These are phyloP conservation scores for Cercospora zeae-maydis DNA, from an alignment of 2,329 filamentous ascomycete species.

Conservation along the genomic window DNA sequence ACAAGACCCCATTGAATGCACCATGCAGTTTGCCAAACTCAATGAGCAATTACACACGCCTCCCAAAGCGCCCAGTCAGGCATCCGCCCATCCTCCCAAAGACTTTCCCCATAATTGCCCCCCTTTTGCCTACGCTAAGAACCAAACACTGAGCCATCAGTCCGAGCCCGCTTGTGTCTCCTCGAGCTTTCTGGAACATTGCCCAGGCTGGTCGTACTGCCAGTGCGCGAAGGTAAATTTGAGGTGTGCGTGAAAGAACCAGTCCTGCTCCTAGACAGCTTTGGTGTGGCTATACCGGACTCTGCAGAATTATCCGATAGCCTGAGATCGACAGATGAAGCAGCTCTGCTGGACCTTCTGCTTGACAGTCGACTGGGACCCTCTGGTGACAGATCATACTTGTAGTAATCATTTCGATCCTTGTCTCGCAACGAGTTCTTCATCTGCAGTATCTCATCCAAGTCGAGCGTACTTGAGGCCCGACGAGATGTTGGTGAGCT, in stretches of 20 bases:
- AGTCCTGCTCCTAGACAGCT: neutral
- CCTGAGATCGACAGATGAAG: slow-evolving; percentile 3
- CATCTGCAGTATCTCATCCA: slow-evolving; percentile 6
- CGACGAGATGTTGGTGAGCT: slow-evolving; percentile 1
- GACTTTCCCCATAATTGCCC: neutral
- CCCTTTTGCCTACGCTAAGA: neutral
- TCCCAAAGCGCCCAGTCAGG: neutral
- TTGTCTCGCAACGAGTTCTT: neutral
- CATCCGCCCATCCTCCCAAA: neutral
- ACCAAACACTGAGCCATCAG: neutral
- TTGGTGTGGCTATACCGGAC: neutral
- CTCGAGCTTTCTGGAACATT: slow-evolving; percentile 2
- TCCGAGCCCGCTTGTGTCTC: slow-evolving; percentile 3
- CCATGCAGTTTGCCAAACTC: neutral
- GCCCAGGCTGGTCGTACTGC: slow-evolving; percentile 9
- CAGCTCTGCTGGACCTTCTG: slow-evolving; percentile 4
- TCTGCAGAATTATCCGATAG: neutral
- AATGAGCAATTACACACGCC: neutral
- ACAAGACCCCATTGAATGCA: neutral
- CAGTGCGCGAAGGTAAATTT: slow-evolving; percentile 1
- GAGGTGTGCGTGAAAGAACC: neutral
- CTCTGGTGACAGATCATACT: neutral
- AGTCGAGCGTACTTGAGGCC: neutral
- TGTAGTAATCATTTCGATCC: neutral
- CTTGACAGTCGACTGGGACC: slow-evolving; percentile 13